These are phyloP conservation scores for Lyophyllum semitale DNA, from an alignment of 768 basidiomycete genomes.

Conservation along the genomic window DNA sequence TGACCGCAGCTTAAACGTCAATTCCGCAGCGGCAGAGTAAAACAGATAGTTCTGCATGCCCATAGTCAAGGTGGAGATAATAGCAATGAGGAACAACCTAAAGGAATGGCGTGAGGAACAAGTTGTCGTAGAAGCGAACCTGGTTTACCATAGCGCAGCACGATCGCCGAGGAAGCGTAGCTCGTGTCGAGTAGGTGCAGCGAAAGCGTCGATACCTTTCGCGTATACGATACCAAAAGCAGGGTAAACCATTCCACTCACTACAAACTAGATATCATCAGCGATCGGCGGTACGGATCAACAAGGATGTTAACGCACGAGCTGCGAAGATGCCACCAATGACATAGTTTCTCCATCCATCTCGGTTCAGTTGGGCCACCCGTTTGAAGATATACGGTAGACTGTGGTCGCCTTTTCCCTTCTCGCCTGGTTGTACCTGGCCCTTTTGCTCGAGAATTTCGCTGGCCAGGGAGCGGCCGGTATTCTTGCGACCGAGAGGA, in stretches of 20 bases:
- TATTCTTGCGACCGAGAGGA: conserved; percentile 61
- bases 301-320: conserved; percentile 30
- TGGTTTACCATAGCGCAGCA: conserved; percentile 63
- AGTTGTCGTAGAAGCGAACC: conserved; percentile 8
- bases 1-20: conserved; percentile 72
- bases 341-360: conserved; percentile 58
- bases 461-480: conserved; percentile 68
- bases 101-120: not conserved
- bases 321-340: conserved; percentile 58
- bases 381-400: conserved; percentile 68
- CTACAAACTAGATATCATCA: conserved; percentile 22
- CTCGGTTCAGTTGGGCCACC: conserved; percentile 64
- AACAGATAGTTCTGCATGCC: conserved; percentile 75
- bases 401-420: conserved; percentile 39
- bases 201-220: conserved; percentile 61
- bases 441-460: conserved; percentile 61
- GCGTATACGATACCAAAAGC: conserved; percentile 73
- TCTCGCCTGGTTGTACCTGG: conserved; percentile 29
- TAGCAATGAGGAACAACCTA: conserved; percentile 80
- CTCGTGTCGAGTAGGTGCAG: conserved; percentile 33
- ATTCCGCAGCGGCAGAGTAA: conserved; percentile 61
- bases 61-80: conserved; percentile 63
- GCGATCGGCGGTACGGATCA: conserved; percentile 6
- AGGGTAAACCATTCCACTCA: conserved; percentile 71
- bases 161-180: conserved; percentile 65